Percentiles rank a stretch among this genome's conserved stretches.
These are phyloP conservation scores for Plasmodium ovale DNA, from an alignment of 169 alveolate species.

Conservation along the genomic window DNA sequence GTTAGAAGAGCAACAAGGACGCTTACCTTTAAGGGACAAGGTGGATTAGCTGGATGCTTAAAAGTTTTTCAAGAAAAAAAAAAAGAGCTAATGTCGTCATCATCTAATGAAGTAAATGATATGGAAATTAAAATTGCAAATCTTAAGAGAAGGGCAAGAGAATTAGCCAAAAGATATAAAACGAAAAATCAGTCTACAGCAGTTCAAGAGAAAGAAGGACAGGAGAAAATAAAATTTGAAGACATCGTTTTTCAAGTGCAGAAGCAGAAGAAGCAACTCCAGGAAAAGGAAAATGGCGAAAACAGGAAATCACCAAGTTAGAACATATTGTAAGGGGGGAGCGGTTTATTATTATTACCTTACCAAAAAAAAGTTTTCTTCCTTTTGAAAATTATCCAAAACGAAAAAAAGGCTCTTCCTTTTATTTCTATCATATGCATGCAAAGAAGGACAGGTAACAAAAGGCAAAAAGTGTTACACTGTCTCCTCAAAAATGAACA, in stretches of 20 bases:
- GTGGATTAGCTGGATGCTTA: constrained; percentile 73
- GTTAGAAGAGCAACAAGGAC: constrained; percentile 75
- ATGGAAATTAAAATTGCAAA: constrained; percentile 75
- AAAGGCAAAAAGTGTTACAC: too few relatives aligned
- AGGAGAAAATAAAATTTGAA: constrained; percentile 44
- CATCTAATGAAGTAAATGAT: constrained; percentile 55
- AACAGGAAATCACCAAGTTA: too few relatives aligned
- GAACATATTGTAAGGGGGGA: too few relatives aligned
- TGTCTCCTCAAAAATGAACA: too few relatives aligned
- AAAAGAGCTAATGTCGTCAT: constrained; percentile 55
- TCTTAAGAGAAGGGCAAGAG: constrained; percentile 76
- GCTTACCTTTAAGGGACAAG: constrained; percentile 64
- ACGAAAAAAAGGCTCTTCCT: too few relatives aligned
- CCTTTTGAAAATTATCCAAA: too few relatives aligned
- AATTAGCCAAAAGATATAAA: constrained; percentile 71
- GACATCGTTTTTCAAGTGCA: constrained; percentile 57
- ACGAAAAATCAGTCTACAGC: constrained; percentile 17
- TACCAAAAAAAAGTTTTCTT: too few relatives aligned
- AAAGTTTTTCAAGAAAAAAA: constrained; percentile 54
- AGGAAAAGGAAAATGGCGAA: constrained; percentile 12
- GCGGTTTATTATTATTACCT: too few relatives aligned
- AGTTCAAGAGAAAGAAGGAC: constrained; percentile 6
- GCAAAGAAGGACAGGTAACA: too few relatives aligned
- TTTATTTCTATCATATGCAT: too few relatives aligned
- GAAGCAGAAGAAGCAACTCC: constrained; percentile 15